These are phyloP conservation scores for Cordyceps cicadae DNA, from an alignment of 2,329 filamentous ascomycete genomes.

Conservation along the genomic window DNA sequence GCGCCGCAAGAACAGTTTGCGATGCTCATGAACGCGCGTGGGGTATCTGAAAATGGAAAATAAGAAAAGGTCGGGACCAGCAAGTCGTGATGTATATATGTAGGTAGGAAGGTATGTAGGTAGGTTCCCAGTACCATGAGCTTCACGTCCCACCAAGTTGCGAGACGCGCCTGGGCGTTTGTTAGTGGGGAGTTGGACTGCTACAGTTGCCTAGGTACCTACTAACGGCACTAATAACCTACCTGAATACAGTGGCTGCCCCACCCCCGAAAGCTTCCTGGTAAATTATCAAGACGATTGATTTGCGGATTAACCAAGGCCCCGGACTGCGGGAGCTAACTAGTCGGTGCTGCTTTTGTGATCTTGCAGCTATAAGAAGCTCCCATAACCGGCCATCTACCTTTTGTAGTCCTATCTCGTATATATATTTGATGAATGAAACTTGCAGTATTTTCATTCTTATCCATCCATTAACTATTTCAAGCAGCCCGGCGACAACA, in stretches of 20 bases:
- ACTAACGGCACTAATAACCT: too few relatives aligned
- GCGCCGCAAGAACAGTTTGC: not conserved
- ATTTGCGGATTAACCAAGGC: constrained; percentile 9
- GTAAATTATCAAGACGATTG: not conserved
- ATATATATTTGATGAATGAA: not conserved
- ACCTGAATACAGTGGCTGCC: not conserved
- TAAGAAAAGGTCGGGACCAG: not conserved
- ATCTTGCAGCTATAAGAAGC: not conserved
- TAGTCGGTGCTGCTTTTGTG: not conserved
- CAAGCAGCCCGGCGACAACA: not conserved
- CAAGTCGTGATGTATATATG: constrained; percentile 2
- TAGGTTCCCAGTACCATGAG: not conserved
- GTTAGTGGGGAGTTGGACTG: constrained; percentile 1
- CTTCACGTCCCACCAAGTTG: constrained; percentile 8
- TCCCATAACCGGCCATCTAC: too few relatives aligned
- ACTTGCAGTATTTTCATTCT: not conserved
- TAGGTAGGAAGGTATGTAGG: not conserved
- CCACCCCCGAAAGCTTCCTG: not conserved
- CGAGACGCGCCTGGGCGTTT: constrained; percentile 3
- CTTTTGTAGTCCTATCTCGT: not conserved
- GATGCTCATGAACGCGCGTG: constrained; percentile 3
- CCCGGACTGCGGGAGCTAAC: not conserved
- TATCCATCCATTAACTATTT: not conserved
- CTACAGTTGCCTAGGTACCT: too few relatives aligned
- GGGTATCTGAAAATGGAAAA: not conserved